Base-by-base conservation (phyloP, 176 grass and related monocot genomes). In the Eleusine coracana region DNA sequence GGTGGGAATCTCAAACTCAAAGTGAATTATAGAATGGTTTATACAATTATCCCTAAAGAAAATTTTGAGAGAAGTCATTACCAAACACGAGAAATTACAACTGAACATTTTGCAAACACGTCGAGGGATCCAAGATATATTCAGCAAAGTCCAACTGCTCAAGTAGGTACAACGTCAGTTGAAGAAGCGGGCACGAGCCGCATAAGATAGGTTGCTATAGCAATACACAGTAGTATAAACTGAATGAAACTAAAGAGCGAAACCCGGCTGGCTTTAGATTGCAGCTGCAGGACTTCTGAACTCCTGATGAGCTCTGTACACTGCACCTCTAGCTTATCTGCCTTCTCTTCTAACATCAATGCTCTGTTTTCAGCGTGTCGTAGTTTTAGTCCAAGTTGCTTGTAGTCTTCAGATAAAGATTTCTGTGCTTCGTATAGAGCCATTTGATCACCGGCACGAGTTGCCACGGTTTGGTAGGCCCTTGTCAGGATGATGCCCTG, bases 121-220 rank as follows among this genome's bases (percentile, higher is more conserved):
- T 34, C 31, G 31, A 34, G 50, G 38, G 51, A 66, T 66, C 29
- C 64, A 21, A 5, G 17, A 36, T 48, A 29, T 4, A 38, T 76
- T 16, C 17, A 70, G 27, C 56, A 50, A 59, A 60, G n/a, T 13
- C 14, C 31, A 83, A 71, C 60, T 5, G 21, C 49, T 86, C 84
- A 99, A 48, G 93, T 99, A 62, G 93, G 96, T 84, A 91, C 81
- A 85, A 82, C 69, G 36, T 91, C 89, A 61, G 56, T 69, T 16
- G 87, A 85, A 5, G 85, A 80, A 2, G 75, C 63, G 12, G 89
- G 83, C 39, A 88, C 60, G 1, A 90, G 66, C 27, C 71, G 87
- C 83, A 88, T 68, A 58, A 99, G 61, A 84, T 82, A 92, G 83
- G 80, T 87, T 72, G 62, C 50, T 64, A 87, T 18, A 59, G 86